Conservation (phyloP, 768 basidiomycete species). For the Melanogaster broomeanus region DNA sequence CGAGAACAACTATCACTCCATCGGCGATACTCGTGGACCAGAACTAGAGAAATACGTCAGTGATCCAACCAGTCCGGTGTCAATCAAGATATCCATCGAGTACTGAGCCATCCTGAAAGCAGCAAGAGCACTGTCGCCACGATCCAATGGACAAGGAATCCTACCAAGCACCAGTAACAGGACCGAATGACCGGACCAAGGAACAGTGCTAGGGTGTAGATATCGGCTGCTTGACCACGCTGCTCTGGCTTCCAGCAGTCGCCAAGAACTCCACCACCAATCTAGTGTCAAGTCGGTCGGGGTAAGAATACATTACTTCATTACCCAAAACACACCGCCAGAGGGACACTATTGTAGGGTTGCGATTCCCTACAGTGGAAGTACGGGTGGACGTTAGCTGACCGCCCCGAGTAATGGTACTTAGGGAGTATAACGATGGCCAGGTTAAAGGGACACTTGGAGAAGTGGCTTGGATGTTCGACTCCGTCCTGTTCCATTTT, state of each 20-base stretch:
- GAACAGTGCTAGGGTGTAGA: slow-evolving; percentile 66
- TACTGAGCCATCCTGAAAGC: slow-evolving; percentile 51
- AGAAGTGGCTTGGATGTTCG: no score
- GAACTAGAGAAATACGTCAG: slow-evolving; percentile 41
- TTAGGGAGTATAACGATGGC: no score
- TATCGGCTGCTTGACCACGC: slow-evolving; percentile 61
- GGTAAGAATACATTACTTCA: not conserved
- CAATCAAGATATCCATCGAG: slow-evolving; percentile 33
- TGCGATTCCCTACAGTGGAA: no score
- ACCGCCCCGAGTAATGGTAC: no score
- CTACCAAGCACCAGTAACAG: slow-evolving; percentile 61
- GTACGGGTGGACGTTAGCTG: no score
- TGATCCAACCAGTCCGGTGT: not conserved
- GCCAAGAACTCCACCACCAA: slow-evolving; percentile 67
- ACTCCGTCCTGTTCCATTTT: no score
- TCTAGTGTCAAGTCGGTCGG: slow-evolving; percentile 23
- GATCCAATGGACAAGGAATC: slow-evolving; percentile 1
- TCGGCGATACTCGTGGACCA: slow-evolving; percentile 67
- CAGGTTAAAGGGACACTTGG: no score
- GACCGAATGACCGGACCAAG: slow-evolving; percentile 67
- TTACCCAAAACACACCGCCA: slow-evolving; percentile 38
- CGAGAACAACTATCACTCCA: slow-evolving; percentile 68
- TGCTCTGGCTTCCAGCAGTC: slow-evolving; percentile 65
- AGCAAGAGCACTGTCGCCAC: not conserved
- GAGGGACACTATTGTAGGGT: slow-evolving; percentile 68